Evolutionary conservation across 148 eudicot species (phyloP).

Genomic region (Chenopodium album): DNA sequence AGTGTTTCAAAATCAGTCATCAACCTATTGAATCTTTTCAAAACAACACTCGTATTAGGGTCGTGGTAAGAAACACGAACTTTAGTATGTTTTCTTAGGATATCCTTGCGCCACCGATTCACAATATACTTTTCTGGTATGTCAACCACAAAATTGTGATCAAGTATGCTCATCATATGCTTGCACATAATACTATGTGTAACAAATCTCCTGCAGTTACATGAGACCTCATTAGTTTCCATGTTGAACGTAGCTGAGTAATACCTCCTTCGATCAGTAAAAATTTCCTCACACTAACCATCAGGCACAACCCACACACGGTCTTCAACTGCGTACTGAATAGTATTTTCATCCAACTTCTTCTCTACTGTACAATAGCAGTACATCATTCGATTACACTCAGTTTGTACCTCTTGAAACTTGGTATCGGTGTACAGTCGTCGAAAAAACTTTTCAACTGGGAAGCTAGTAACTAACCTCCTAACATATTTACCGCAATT

Average conservation of each 20-base stretch:
- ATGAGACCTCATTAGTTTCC: not conserved
- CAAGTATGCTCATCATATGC: not conserved
- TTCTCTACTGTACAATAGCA: not conserved
- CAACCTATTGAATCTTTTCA: not conserved
- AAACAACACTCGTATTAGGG: not conserved
- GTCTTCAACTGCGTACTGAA: not conserved
- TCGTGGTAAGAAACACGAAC: slow-evolving; percentile 8
- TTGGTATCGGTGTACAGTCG: too few species aligned
- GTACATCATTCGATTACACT: not conserved
- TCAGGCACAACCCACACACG: not conserved
- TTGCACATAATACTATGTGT: not conserved
- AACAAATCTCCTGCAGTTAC: not conserved
- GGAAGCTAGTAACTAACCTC: too few species aligned
- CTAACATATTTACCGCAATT: too few species aligned
- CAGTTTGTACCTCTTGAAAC: not conserved
- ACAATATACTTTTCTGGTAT: not conserved
- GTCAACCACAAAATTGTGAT: not conserved
- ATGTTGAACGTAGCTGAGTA: not conserved
- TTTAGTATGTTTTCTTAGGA: not conserved
- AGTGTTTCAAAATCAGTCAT: not conserved
- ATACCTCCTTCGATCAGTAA: not conserved
- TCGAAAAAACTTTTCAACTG: too few species aligned
- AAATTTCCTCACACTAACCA: not conserved
- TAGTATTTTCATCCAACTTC: not conserved
- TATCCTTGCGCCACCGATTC: not conserved